These are phyloP conservation scores for Ogataea minuta DNA, from an alignment of 805 yeast genomes.

Conservation along the genomic window DNA sequence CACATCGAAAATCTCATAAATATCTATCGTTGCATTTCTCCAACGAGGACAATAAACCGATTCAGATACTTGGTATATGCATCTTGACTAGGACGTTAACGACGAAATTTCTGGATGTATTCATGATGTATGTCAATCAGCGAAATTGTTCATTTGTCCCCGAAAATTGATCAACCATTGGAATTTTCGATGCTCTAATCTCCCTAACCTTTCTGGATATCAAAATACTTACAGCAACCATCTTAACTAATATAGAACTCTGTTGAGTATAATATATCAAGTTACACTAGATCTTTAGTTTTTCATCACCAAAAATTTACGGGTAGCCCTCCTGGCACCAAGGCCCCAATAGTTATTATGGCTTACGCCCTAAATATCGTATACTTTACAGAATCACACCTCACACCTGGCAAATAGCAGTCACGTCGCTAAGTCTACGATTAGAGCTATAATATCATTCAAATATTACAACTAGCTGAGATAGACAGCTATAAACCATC, in stretches of 20 bases:
- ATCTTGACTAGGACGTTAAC: no score
- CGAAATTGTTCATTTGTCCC: background rate
- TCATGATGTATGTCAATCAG: background rate
- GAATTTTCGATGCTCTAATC: no score
- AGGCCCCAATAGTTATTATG: background rate
- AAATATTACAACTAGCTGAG: background rate
- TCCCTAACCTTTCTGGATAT: background rate
- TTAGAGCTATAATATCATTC: background rate
- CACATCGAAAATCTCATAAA: no score
- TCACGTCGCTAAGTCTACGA: slow-evolving; percentile 12
- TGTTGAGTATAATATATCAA: slow-evolving; percentile 8
- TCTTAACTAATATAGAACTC: slow-evolving; percentile 18
- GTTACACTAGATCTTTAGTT: slow-evolving; percentile 11
- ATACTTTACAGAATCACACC: slow-evolving; percentile 3
- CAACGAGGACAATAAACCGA: no score
- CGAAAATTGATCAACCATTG: no score
- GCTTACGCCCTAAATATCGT: background rate
- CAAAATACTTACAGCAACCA: slow-evolving; percentile 33
- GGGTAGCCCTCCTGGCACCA: slow-evolving; percentile 6
- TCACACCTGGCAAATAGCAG: slow-evolving; percentile 18
- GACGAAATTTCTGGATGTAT: background rate
- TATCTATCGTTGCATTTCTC: no score
- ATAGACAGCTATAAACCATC: background rate
- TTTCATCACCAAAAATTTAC: slow-evolving; percentile 5
- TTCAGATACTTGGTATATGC: no score